These are phyloP conservation scores for Hypomontagnella monticulosa DNA, from an alignment of 495 filamentous ascomycete genomes.

Conservation along the genomic window DNA sequence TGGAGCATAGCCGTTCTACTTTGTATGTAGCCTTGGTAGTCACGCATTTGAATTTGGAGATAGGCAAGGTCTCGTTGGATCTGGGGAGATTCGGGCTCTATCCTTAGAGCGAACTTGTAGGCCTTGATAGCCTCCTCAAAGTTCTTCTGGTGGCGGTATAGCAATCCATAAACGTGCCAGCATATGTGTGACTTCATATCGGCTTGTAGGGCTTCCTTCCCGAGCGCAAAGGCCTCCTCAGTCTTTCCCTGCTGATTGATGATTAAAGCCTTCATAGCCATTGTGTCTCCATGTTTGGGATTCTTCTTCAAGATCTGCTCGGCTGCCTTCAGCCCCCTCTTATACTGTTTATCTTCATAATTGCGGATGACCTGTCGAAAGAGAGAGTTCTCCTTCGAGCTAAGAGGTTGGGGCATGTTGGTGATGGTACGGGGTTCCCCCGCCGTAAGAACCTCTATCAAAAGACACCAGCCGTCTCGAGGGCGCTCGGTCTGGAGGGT, in stretches of 20 bases:
- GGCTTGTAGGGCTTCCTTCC: slow-evolving; percentile 87
- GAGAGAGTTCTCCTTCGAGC: slow-evolving; percentile 88
- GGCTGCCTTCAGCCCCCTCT: slow-evolving; percentile 92
- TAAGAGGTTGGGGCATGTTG: slow-evolving; percentile 82
- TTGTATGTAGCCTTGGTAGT: slow-evolving; percentile 92
- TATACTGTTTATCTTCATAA: slow-evolving; percentile 99
- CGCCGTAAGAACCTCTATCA: slow-evolving; percentile 14
- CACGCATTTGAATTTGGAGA: slow-evolving; percentile 95
- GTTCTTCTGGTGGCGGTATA: slow-evolving; percentile 93
- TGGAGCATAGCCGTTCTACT: slow-evolving; percentile 87
- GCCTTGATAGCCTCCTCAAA: slow-evolving; percentile 99
- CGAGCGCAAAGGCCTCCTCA: slow-evolving; percentile 92
- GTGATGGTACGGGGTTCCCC: slow-evolving; percentile 20
- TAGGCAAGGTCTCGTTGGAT: slow-evolving; percentile 94
- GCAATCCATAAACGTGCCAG: slow-evolving; percentile 98
- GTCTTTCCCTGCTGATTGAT: slow-evolving; percentile 89
- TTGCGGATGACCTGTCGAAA: slow-evolving; percentile 93
- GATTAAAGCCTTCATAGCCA: slow-evolving; percentile 98
- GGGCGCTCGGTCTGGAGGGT: background rate
- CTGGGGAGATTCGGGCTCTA: slow-evolving; percentile 91
- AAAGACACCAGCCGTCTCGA: background rate
- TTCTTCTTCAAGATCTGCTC: slow-evolving; percentile 94
- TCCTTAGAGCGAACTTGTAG: slow-evolving; percentile 90
- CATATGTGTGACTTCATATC: slow-evolving; percentile 99
- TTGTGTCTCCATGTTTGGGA: slow-evolving; percentile 96